Evolutionary conservation across 2,329 filamentous ascomycete species (phyloP), one percentile per base, ranked within the genome.

Genomic region (Fusarium marasasianum): DNA sequence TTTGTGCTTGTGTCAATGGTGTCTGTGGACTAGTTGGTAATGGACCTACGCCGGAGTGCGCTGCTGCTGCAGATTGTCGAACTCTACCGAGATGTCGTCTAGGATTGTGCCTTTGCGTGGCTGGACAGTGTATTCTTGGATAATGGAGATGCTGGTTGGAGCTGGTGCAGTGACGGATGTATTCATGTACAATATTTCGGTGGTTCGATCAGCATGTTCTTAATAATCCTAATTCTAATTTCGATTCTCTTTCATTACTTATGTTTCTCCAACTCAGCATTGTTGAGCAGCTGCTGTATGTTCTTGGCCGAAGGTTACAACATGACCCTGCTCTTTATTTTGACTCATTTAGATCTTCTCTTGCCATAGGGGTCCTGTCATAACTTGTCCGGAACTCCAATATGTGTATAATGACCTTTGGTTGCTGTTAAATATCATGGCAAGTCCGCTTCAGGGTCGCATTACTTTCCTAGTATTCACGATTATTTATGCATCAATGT

Each of bases 251-350:
- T 6, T 13, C n/a, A 37, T 24, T 6, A 20, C 13, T 4, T 4
- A 12, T 37, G 8, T 9, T 6, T 10, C 8, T 22, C 17, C 3
- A 22, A 8, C 2, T 6, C 6, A 5, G 7, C 13, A 1, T 3
- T 14, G 0, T 22, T 5, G 2, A 13, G 2, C 3, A 5, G 4
- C 2, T 11, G 12, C 8, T 24, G 6, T 51, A 7, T 20, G 17
- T 20, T 20, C 15, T 35, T 14, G 14, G 14, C 33, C 33, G 15
- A 35, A 15, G 3, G 1, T 35, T 15, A 35, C 14, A 15, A 8
- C 33, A 35, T 35, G 14, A 35, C 33, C 1, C 33, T 35, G 33
- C 14, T 15, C 33, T 15, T 35, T 35, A 20, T 20, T 6, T 20
- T 0, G 12, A 6, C 9, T 8, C 44, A 14, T 20, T 7, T 13